These are phyloP conservation scores for Didymellaceae sp. DNA, from an alignment of 2,329 filamentous ascomycete genomes.

Conservation along the genomic window DNA sequence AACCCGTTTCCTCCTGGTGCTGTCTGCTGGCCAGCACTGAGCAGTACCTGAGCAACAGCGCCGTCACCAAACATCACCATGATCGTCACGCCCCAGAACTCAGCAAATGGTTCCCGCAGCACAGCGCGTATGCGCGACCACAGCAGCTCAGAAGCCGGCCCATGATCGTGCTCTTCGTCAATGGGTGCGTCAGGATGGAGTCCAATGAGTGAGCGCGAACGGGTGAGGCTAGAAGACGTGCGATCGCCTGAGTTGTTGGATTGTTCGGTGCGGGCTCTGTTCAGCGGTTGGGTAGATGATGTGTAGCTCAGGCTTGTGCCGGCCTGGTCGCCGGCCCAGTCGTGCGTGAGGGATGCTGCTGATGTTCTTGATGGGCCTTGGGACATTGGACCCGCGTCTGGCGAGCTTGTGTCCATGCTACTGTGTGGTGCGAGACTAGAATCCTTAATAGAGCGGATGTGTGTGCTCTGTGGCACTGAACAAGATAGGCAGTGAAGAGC, in stretches of 20 bases:
- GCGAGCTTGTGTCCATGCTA: constrained; percentile 8
- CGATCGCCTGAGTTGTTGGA: constrained; percentile 25
- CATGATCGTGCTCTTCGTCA: constrained; percentile 50
- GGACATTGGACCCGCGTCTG: constrained; percentile 23
- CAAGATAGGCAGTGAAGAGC: neutral
- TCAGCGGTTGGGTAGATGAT: constrained; percentile 23
- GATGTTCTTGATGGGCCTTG: constrained; percentile 15
- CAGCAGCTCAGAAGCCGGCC: constrained; percentile 43
- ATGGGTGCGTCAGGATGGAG: constrained; percentile 52
- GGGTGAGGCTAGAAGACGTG: constrained; percentile 32
- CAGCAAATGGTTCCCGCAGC: constrained; percentile 53
- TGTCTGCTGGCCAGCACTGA: constrained; percentile 45
- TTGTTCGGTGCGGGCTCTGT: constrained; percentile 26
- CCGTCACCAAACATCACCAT: constrained; percentile 55
- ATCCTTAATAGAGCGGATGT: too few relatives aligned
- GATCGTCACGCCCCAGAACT: constrained; percentile 53
- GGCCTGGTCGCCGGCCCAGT: constrained; percentile 26
- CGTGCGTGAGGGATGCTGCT: constrained; percentile 21
- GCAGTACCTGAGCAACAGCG: constrained; percentile 52
- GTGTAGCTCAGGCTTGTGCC: constrained; percentile 17
- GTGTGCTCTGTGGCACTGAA: neutral
- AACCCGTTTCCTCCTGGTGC: constrained; percentile 53
- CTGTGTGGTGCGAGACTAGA: too few relatives aligned
- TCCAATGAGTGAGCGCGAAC: constrained; percentile 39
- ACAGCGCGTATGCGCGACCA: constrained; percentile 49